Percentiles rank a stretch among this genome's conserved stretches.
phyloP scores from a whole-genome alignment of 306 rosid species.

The Cucurbita ficifolia region DNA sequence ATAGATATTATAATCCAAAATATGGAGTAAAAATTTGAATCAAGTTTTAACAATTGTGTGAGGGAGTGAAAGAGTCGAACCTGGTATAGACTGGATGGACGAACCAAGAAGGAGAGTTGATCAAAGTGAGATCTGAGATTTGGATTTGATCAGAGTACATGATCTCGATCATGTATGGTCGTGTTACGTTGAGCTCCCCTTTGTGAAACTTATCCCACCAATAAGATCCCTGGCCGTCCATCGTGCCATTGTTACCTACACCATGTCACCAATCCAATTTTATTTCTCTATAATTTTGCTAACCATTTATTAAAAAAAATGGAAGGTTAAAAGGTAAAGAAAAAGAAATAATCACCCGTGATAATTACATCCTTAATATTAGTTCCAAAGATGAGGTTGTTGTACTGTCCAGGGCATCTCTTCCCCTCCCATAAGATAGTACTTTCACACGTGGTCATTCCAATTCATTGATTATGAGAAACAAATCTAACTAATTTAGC shows the following conservation, averaged over 20 bases:
- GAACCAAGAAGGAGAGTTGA: slow-evolving; percentile 64
- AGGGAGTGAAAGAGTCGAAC: slow-evolving; percentile 5
- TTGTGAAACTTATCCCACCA: slow-evolving; percentile 54
- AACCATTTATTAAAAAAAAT: too few relatives aligned
- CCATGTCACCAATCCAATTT: background rate
- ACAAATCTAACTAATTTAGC: too few relatives aligned
- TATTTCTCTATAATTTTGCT: too few relatives aligned
- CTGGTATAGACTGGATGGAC: slow-evolving; percentile 72
- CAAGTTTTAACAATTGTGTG: too few relatives aligned
- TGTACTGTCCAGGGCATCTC: slow-evolving; percentile 46
- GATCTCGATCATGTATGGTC: slow-evolving; percentile 58
- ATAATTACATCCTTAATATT: slow-evolving; percentile 61
- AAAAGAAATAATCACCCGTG: slow-evolving; percentile 30
- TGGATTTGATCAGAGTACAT: slow-evolving; percentile 41
- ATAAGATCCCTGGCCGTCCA: slow-evolving; percentile 63
- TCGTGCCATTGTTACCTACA: slow-evolving; percentile 57
- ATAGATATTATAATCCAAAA: too few relatives aligned
- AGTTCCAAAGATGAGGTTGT: slow-evolving; percentile 58
- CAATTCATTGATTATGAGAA: slow-evolving; percentile 24
- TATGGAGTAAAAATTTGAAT: too few relatives aligned
- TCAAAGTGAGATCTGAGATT: slow-evolving; percentile 48
- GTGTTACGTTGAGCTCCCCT: slow-evolving; percentile 17
- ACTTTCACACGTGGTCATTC: slow-evolving; percentile 35
- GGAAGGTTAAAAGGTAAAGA: background rate
- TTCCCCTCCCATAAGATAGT: slow-evolving; percentile 56